Percentiles rank a stretch among this genome's conserved stretches.
Conservation (phyloP, 2,329 filamentous ascomycete genomes). For the Diaporthe longicolla region DNA sequence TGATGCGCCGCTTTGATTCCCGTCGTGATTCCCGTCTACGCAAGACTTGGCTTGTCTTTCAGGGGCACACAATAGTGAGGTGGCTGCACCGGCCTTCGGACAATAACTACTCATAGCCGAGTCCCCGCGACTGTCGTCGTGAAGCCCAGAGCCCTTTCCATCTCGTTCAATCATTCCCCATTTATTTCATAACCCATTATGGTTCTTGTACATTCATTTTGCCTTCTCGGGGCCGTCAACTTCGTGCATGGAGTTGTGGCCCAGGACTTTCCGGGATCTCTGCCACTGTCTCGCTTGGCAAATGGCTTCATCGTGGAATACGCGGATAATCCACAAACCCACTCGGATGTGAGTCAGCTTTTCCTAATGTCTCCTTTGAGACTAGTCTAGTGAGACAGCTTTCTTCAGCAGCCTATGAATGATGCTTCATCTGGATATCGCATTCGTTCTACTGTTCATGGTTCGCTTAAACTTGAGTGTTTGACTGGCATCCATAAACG, state of each 20-base stretch:
- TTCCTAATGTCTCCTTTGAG: neutral
- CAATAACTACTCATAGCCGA: neutral
- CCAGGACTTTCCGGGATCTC: slow-evolving; percentile 10
- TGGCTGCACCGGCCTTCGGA: neutral
- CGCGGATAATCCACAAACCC: slow-evolving; percentile 24
- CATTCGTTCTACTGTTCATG: neutral
- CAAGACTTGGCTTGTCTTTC: neutral
- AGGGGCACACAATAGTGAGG: neutral
- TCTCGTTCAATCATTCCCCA: neutral
- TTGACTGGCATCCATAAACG: neutral
- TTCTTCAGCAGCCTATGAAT: neutral
- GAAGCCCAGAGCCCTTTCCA: neutral
- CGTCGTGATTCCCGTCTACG: neutral
- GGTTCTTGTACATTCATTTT: slow-evolving; percentile 19
- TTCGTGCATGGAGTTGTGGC: slow-evolving; percentile 17
- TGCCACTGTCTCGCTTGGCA: slow-evolving; percentile 1
- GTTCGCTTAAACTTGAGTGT: neutral
- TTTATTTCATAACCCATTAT: neutral
- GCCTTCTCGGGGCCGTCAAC: slow-evolving; percentile 11
- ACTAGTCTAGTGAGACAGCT: no score
- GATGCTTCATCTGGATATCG: no score
- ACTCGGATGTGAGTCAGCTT: neutral
- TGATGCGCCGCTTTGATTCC: slow-evolving; percentile 8
- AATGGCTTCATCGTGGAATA: slow-evolving; percentile 38
- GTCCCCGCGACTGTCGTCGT: neutral